Evolutionary conservation across 2,329 filamentous ascomycete genomes (phyloP), one percentile per base, ranked within the genome.

Genomic region (Spiromastix sp.): DNA sequence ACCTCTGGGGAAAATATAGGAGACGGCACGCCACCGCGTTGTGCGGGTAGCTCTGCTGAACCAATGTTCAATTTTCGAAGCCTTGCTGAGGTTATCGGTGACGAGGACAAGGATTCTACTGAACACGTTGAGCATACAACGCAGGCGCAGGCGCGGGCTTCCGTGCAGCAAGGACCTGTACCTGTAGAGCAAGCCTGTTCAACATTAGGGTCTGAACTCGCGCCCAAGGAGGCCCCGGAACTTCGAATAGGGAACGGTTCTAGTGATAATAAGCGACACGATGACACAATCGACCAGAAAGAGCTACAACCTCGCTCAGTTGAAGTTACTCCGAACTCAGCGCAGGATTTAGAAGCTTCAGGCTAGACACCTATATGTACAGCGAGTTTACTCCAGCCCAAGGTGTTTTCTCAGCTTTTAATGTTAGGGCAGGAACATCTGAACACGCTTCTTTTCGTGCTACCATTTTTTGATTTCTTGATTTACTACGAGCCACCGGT

Each of bases 61-160:
- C 76, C 85, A 3, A 77, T 94, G 73, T 91, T 93, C 60, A 95
- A 94, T 56, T 95, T 95, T 54, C 72, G 78, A 37, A 94, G 85
- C 47, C 64, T 96, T 15, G 83, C 85, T 2, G 83, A 85, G 42
- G 84, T 93, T 55, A 83, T 95, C 19, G 83, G 79, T 0, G 76
- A 72, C 25, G 71, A 77, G 32, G 72, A 77, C 27, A 67, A 70
- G 38, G 52, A 52, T 6, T 56, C 56, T 5, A 52, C 49, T 35
- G 57, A 60, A 32, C 58, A 63, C 42, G 52, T 59, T 22, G 63
- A 64, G 42, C 44, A 62, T 38, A 38, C 41, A n/a, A 40, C 33
- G 5, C 33, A 41, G 3, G 26, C 42, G 5, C 22, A 40, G 12
- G 24, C 32, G 6, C 42, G 45, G 12, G 20, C 48, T 10, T 28